Evolutionary conservation across 352 stramenopile genomes (phyloP).

Genomic region (Globisporangium radiosum): DNA sequence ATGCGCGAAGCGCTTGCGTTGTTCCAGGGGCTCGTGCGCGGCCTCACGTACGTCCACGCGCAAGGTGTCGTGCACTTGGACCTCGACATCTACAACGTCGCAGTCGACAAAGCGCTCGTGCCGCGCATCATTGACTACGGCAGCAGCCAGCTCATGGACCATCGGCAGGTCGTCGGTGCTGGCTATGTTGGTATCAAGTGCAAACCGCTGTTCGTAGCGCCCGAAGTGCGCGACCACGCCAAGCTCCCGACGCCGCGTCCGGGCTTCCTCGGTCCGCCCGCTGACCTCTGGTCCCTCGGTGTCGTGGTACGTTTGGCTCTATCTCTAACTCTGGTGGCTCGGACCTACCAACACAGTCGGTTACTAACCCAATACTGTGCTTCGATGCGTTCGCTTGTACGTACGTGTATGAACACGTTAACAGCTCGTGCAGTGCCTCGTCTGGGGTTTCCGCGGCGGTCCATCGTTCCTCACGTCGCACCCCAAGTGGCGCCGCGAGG

Average conservation of each 20-base stretch:
- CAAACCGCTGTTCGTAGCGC: conserved; percentile 68
- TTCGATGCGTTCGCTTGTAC: not conserved
- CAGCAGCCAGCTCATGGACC: conserved; percentile 71
- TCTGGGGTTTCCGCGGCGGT: conserved; percentile 72
- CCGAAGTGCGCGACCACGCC: conserved; percentile 65
- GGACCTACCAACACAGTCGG: not conserved
- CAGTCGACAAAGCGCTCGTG: conserved; percentile 46
- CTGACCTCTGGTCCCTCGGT: conserved; percentile 75
- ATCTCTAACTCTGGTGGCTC: no score
- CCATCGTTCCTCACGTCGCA: conserved; percentile 51
- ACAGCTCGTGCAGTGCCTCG: conserved; percentile 71
- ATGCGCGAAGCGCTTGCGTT: conserved; percentile 62
- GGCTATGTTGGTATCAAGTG: conserved; percentile 63
- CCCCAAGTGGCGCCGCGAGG: conserved; percentile 61
- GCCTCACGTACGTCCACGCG: conserved; percentile 74
- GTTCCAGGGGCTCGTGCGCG: conserved; percentile 57
- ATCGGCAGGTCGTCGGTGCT: conserved; percentile 46
- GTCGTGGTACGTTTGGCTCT: conserved; percentile 45
- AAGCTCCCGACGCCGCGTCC: conserved; percentile 41
- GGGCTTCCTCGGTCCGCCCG: conserved; percentile 57
- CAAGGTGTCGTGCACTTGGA: conserved; percentile 77
- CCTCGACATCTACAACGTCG: conserved; percentile 73
- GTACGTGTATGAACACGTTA: not conserved
- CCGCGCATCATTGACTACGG: conserved; percentile 77
- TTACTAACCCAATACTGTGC: not conserved